phyloP scores from a whole-genome alignment of 805 yeast genomes.

The Tetrapisispora phaffii region DNA sequence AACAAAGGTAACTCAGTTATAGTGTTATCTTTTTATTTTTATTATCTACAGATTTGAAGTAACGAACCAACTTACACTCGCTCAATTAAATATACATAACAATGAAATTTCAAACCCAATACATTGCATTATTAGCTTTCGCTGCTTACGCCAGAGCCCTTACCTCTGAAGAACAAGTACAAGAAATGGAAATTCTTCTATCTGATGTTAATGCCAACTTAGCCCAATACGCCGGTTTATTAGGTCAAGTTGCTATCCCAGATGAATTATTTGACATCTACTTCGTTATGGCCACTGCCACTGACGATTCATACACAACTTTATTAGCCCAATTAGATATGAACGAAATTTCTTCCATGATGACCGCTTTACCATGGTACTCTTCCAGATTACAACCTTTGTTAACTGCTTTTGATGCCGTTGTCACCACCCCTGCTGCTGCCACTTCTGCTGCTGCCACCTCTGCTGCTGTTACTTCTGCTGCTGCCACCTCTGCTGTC shows the following conservation, averaged over 20 bases:
- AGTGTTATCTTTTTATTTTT: too few species aligned
- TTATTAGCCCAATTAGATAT: constrained; percentile 19
- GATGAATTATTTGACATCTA: constrained; percentile 17
- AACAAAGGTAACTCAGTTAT: too few species aligned
- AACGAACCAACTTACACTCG: neutral
- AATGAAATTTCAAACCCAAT: constrained; percentile 1
- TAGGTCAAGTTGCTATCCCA: constrained; percentile 14
- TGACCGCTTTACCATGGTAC: constrained; percentile 32
- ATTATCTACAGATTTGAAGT: too few species aligned
- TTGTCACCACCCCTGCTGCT: constrained; percentile 2
- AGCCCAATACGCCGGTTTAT: constrained; percentile 11
- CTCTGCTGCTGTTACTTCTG: constrained; percentile 2
- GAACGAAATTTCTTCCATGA: constrained; percentile 19
- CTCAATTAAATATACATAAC: neutral
- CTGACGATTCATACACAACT: constrained; percentile 27
- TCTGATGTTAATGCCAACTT: constrained; percentile 15
- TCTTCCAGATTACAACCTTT: constrained; percentile 21
- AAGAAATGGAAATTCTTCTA: constrained; percentile 16
- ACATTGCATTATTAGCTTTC: constrained; percentile 14
- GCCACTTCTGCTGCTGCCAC: constrained; percentile 5
- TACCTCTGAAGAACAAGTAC: constrained; percentile 11
- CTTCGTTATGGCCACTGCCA: constrained; percentile 3
- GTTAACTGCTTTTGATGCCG: constrained; percentile 3
- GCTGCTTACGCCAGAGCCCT: constrained; percentile 14
- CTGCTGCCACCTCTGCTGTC: constrained; percentile 3